Base-by-base conservation (phyloP, 257 asterid genomes). In the Anisodus acutangulus region DNA sequence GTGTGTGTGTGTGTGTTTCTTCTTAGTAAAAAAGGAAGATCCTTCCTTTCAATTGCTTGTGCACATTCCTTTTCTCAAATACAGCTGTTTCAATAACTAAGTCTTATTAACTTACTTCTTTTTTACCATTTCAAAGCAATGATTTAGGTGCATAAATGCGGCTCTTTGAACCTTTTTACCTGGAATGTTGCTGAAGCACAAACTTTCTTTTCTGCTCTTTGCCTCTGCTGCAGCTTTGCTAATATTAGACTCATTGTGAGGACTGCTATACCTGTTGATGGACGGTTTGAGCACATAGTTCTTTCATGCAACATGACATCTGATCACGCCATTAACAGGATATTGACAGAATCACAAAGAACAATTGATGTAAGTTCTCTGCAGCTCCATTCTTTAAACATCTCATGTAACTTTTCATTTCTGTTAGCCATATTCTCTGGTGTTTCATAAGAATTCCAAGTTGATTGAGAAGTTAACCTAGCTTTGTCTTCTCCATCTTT, bases 241-340 rank as follows among this genome's bases (percentile, higher is more conserved):
- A 90, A 86, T 83, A 92, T 93, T 41, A 45, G 89, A 16, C 98
- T 98, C 12, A 89, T 87, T 41, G 98, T 97, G 63, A 92, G 90
- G 88, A 97, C 99, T 59, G 98, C 99, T 4, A 96, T 97, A 83
- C 99, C 98, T 3, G 99, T 97, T 84, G 99, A 97, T 59, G 99
- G 99, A 49, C 91, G 99, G 84, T 97, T 95, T 84, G 99, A 97
- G 88, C 99, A 93, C 93, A 92, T 97, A 11, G 99, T 95, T 82
- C 94, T 97, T 47, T 97, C 99, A 62, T 92, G 95, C 90, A 93
- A 97, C 89, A 72, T 81, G 84, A 97, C 98, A 22, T 89, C 95
- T 11, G 99, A 97, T 83, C 99, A 97, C 67, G 91, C 92, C 64
- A 93, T 97, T 84, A 86, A 91, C 70, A 91, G 92, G 90, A 93